Evolutionary conservation across 768 basidiomycete species (phyloP).

Genomic region (Mycena metata): DNA sequence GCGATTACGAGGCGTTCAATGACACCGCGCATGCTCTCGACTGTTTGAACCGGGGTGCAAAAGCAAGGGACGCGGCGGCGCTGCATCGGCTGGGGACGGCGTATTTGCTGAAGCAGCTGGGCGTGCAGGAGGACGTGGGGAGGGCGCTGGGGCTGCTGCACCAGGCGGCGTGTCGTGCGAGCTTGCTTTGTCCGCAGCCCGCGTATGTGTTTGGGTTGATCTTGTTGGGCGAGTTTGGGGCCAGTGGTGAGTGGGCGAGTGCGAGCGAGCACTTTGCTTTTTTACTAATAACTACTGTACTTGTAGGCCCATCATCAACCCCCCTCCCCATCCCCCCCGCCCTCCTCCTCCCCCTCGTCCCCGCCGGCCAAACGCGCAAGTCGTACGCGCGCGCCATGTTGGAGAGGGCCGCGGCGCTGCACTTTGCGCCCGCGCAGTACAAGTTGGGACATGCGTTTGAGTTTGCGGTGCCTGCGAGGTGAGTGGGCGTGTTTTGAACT

Average conservation of each 20-base stretch:
- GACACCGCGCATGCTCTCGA: conserved; percentile 3
- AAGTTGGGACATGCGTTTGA: conserved; percentile 95
- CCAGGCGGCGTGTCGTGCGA: conserved; percentile 81
- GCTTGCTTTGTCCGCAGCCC: conserved; percentile 85
- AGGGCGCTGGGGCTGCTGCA: conserved; percentile 66
- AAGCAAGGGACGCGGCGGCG: conserved; percentile 59
- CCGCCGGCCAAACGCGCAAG: conserved; percentile 59
- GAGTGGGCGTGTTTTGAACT: neutral
- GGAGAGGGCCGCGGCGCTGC: conserved; percentile 87
- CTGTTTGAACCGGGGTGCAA: neutral
- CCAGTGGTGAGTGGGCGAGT: too few species aligned
- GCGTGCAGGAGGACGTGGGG: conserved; percentile 64
- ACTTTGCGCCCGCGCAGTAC: conserved; percentile 90
- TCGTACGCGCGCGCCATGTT: conserved; percentile 80
- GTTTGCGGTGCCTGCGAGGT: conserved; percentile 79
- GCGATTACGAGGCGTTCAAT: conserved; percentile 83
- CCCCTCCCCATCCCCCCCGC: neutral
- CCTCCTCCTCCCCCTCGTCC: conserved; percentile 65
- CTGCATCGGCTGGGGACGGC: conserved; percentile 88
- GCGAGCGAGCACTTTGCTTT: too few species aligned
- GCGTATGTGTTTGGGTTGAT: conserved; percentile 92
- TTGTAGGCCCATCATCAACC: too few species aligned
- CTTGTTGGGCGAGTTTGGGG: conserved; percentile 86
- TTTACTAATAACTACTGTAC: too few species aligned
- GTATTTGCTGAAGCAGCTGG: conserved; percentile 89